phyloP scores from a whole-genome alignment of 331 rosid species.

The Quercus phellos region DNA sequence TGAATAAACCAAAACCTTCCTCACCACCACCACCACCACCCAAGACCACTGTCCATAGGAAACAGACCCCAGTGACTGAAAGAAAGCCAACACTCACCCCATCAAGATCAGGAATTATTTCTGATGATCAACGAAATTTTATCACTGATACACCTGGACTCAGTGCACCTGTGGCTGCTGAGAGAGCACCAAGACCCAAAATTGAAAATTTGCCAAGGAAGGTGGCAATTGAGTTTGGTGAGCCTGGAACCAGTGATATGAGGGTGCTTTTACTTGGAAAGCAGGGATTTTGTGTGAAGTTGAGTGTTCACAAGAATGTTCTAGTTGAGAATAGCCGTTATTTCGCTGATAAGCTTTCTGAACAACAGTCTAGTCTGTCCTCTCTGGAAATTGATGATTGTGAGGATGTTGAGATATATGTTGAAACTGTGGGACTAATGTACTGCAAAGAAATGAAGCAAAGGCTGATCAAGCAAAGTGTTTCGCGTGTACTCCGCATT shows the following conservation, averaged over 20 bases:
- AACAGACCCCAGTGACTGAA: constrained; percentile 37
- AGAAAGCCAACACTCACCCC: constrained; percentile 44
- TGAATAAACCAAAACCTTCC: constrained; percentile 71
- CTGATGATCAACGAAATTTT: constrained; percentile 49
- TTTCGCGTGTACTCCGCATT: constrained; percentile 69
- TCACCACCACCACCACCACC: constrained; percentile 39
- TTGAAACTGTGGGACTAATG: constrained; percentile 89
- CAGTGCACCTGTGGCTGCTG: constrained; percentile 43
- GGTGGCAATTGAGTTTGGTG: constrained; percentile 94
- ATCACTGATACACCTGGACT: constrained; percentile 42
- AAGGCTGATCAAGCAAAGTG: constrained; percentile 81
- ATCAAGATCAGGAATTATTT: constrained; percentile 43
- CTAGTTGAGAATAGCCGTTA: constrained; percentile 53
- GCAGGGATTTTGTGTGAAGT: constrained; percentile 88
- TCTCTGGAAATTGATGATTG: constrained; percentile 69
- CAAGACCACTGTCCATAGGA: constrained; percentile 48
- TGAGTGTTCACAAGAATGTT: constrained; percentile 74
- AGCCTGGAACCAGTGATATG: constrained; percentile 76
- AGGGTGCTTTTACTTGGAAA: constrained; percentile 69
- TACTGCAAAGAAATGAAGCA: constrained; percentile 88
- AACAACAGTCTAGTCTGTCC: constrained; percentile 40
- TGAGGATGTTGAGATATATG: constrained; percentile 84
- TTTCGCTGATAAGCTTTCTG: constrained; percentile 61
- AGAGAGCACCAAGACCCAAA: constrained; percentile 59
- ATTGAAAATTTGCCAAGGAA: constrained; percentile 69